These are phyloP conservation scores for Arabidopsis lyrata DNA, from an alignment of 441 rosid species.

Conservation along the genomic window DNA sequence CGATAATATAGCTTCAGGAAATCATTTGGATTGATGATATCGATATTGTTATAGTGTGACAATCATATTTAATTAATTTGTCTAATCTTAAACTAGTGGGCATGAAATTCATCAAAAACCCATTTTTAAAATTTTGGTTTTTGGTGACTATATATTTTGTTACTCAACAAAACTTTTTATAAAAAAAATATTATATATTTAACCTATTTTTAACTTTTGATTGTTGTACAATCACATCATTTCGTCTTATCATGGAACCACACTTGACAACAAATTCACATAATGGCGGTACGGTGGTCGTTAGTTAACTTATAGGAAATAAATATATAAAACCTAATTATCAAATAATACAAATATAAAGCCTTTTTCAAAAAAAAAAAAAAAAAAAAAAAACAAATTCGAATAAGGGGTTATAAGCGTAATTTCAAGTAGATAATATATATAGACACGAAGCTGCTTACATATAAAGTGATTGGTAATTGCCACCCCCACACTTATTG, in stretches of 20 bases:
- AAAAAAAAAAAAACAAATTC: too few relatives aligned
- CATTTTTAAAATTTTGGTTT: background rate
- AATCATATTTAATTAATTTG: too few relatives aligned
- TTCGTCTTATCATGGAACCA: conserved; percentile 35
- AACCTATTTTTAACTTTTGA: background rate
- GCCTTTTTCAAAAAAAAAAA: too few relatives aligned
- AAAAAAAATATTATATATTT: background rate
- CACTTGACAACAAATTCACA: conserved; percentile 32
- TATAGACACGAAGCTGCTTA: conserved; percentile 40
- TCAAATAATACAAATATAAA: too few relatives aligned
- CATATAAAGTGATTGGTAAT: conserved; percentile 45
- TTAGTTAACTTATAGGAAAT: background rate
- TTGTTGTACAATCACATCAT: conserved; percentile 34
- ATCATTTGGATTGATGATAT: too few relatives aligned
- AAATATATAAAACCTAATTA: too few relatives aligned
- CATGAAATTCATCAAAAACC: too few relatives aligned
- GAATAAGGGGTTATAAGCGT: conserved; percentile 4
- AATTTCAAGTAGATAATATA: conserved; percentile 6
- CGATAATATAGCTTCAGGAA: too few relatives aligned
- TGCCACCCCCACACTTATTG: conserved; percentile 45
- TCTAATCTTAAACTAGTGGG: too few relatives aligned
- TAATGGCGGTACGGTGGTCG: conserved; percentile 37
- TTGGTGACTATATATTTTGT: background rate
- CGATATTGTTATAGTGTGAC: too few relatives aligned
- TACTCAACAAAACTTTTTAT: background rate